Conservation (phyloP, 2,329 filamentous ascomycete species). For the Boeremia exigua region DNA sequence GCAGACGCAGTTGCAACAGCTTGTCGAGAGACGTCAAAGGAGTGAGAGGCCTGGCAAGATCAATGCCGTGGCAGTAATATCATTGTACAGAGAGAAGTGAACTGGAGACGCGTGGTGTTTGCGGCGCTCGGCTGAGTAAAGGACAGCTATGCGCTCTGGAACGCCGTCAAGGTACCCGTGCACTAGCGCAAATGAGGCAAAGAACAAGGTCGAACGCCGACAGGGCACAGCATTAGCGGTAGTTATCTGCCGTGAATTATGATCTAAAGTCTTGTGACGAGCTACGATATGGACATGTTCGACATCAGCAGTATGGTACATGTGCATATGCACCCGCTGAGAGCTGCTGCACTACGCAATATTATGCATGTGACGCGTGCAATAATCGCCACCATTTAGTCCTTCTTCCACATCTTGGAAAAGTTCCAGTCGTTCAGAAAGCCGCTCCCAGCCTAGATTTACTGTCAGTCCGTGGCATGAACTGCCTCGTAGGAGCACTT, state of each 20-base stretch:
- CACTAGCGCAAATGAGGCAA: slow-evolving; percentile 23
- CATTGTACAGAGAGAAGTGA: slow-evolving; percentile 32
- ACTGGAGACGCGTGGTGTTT: slow-evolving; percentile 29
- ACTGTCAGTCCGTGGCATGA: slow-evolving; percentile 17
- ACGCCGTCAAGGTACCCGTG: slow-evolving; percentile 18
- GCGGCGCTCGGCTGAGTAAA: slow-evolving; percentile 39
- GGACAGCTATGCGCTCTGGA: slow-evolving; percentile 41
- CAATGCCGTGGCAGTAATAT: slow-evolving; percentile 29
- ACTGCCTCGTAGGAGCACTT: slow-evolving; percentile 18
- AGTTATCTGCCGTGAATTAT: neutral
- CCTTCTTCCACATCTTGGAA: slow-evolving; percentile 32
- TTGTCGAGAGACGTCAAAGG: slow-evolving; percentile 15
- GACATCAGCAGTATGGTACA: neutral
- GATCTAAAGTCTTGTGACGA: neutral
- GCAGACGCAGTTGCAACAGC: slow-evolving; percentile 23
- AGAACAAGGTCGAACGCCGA: slow-evolving; percentile 6
- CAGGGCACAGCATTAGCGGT: slow-evolving; percentile 2
- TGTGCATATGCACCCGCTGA: neutral
- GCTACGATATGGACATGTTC: too few species aligned
- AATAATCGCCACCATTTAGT: slow-evolving; percentile 13
- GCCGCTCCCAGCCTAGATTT: slow-evolving; percentile 41
- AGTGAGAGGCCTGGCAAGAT: slow-evolving; percentile 29
- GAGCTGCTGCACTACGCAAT: neutral
- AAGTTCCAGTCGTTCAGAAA: slow-evolving; percentile 52
- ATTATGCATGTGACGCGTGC: neutral